These are phyloP conservation scores for Aurantiochytrium sp. DNA, from an alignment of 108 stramenopile genomes.

Conservation along the genomic window DNA sequence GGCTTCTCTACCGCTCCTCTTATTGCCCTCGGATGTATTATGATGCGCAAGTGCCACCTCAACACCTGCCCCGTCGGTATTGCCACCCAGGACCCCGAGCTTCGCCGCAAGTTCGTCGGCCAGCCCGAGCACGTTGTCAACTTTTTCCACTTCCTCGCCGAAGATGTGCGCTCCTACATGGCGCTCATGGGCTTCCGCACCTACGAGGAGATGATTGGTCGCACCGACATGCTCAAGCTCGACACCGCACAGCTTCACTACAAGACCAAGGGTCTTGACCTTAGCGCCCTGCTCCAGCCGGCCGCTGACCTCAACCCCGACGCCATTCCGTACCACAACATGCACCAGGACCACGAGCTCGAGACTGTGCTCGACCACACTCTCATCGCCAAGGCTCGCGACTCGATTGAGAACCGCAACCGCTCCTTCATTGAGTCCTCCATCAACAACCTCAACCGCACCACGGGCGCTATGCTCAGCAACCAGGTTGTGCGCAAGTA, in stretches of 20 bases:
- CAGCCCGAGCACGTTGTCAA: constrained; percentile 94
- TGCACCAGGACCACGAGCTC: constrained; percentile 74
- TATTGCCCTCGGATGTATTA: constrained; percentile 88
- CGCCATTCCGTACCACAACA: constrained; percentile 21
- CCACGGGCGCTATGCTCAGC: constrained; percentile 85
- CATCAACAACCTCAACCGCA: constrained; percentile 81
- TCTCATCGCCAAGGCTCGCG: constrained; percentile 68
- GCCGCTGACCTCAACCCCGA: constrained; percentile 77
- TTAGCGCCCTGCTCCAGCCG: constrained; percentile 79
- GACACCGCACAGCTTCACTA: constrained; percentile 56
- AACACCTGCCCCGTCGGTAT: constrained; percentile 94
- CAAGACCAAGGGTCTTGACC: constrained; percentile 88
- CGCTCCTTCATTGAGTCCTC: constrained; percentile 56
- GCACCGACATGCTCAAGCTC: constrained; percentile 81
- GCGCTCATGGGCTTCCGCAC: constrained; percentile 83
- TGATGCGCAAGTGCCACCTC: constrained; percentile 94
- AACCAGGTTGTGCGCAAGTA: constrained; percentile 79
- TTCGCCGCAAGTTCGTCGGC: constrained; percentile 83
- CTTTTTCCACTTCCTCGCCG: constrained; percentile 88
- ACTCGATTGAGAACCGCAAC: constrained; percentile 68
- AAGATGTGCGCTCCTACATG: constrained; percentile 89
- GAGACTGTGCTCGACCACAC: constrained; percentile 70
- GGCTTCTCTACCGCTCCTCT: constrained; percentile 85
- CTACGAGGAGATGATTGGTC: constrained; percentile 88
- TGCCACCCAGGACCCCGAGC: constrained; percentile 91